Conservation (phyloP, 768 basidiomycete genomes). For the Kwoniella pini region DNA sequence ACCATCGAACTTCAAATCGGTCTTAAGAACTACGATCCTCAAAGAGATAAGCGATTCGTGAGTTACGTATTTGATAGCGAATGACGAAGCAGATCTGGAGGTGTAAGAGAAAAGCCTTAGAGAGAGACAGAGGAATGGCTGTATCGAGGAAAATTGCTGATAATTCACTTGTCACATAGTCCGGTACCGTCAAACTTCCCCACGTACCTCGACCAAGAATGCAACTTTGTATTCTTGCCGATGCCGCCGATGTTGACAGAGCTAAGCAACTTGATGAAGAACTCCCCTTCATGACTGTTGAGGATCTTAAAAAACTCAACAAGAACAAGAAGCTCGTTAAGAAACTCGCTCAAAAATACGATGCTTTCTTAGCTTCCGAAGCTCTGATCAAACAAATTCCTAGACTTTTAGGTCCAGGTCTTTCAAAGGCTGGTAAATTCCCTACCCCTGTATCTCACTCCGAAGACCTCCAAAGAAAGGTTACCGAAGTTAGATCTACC, state of each 20-base stretch:
- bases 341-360: slow-evolving; percentile 99
- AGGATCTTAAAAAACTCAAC: slow-evolving; percentile 99
- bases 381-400: slow-evolving; percentile 99
- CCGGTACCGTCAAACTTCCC: slow-evolving; percentile 68
- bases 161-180: slow-evolving; percentile 11
- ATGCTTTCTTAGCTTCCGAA: slow-evolving; percentile 97
- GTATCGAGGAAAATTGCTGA: too few species aligned
- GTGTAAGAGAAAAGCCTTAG: too few species aligned
- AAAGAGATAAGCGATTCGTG: slow-evolving; percentile 99
- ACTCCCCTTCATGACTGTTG: slow-evolving; percentile 87
- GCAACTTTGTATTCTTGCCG: slow-evolving; percentile 99
- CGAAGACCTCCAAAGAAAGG: slow-evolving; percentile 86
- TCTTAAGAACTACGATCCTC: slow-evolving; percentile 68
- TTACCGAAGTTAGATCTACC: slow-evolving; percentile 93
- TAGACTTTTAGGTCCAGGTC: slow-evolving; percentile 98
- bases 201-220: slow-evolving; percentile 97
- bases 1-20: slow-evolving; percentile 57
- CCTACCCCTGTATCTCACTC: slow-evolving; percentile 91
- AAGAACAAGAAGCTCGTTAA: slow-evolving; percentile 99
- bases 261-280: slow-evolving; percentile 57
- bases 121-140: too few species aligned
- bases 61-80: slow-evolving; percentile 33
- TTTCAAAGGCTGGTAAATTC: slow-evolving; percentile 99
- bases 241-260: slow-evolving; percentile 92
- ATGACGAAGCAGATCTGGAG: not conserved